Evolutionary conservation across 2,329 filamentous ascomycete species (phyloP), one percentile per base, ranked within the genome.

Genomic region (Aspergillus arachidicola): DNA sequence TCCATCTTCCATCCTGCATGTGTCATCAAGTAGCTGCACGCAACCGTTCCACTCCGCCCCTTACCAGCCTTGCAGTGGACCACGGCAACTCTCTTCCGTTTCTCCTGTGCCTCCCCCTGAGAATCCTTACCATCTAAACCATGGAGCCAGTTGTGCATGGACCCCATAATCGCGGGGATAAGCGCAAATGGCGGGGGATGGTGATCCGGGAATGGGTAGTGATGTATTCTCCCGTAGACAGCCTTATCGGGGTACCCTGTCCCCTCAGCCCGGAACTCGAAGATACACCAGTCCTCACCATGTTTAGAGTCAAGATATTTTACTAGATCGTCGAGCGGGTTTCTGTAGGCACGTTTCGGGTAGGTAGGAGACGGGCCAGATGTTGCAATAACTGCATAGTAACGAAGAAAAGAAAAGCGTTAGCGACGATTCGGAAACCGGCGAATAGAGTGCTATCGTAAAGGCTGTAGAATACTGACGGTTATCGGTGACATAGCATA

Each of bases 41-140:
- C 89, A 71, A 93, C 88, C 0, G 93, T 97, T 4, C 95, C 95
- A 68, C 92, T 96, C 57, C 95, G 85, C 1, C 95, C 95, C 78
- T 99, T 99, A 3, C 95, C 95, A 1, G 95, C 95, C 76, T 98
- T 98, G 82, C 95, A 98, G 78, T 99, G 95, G 9, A 98, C 93
- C 7, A 98, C 94, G 0, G 90, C 90, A 0, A 98, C 92, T 38
- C 93, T 84, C 43, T 82, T 80, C 28, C 77, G 73, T 30, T 80
- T 76, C 26, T 76, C 61, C 16, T 62, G 76, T 46, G 74, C 56
- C 2, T 63, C 60, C 14, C 72, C 61, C 4, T 71, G 46, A 50
- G 46, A 68, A 14, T 59, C 64, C 43, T 71, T 46, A 1, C 64
- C 67, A 7, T 71, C 72, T 11, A 76, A 73, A 0, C 79, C 76